phyloP scores from a whole-genome alignment of 164 flowering plant genomes.

The Amborella trichopoda region DNA sequence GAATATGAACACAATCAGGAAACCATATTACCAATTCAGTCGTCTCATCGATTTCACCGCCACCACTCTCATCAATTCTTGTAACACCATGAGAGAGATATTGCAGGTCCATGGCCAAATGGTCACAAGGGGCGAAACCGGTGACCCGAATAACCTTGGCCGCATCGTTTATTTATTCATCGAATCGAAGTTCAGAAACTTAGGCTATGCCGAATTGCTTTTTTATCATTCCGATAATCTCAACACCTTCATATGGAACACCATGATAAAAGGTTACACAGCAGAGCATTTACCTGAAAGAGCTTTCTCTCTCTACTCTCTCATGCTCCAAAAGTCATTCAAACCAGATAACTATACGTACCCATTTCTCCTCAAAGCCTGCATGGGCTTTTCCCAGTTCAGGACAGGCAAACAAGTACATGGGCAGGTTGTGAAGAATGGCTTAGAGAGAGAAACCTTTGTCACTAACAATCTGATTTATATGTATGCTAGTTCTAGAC shows the following conservation, averaged over 20 bases:
- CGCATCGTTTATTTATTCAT: conserved; percentile 17
- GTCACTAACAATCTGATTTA: conserved; percentile 20
- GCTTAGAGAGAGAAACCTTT: conserved; percentile 12
- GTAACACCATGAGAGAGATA: conserved; percentile 22
- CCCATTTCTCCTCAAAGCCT: conserved; percentile 25
- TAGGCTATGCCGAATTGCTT: conserved; percentile 13
- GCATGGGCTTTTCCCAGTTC: conserved; percentile 9
- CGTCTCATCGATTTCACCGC: too few relatives aligned
- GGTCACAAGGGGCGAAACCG: conserved; percentile 12
- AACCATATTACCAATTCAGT: too few relatives aligned
- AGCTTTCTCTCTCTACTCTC: conserved; percentile 11
- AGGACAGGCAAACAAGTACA: conserved; percentile 14
- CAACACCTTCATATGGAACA: conserved; percentile 17
- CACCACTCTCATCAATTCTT: conserved; percentile 35
- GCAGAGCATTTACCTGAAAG: conserved; percentile 9
- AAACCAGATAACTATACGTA: conserved; percentile 19
- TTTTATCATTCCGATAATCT: conserved; percentile 12
- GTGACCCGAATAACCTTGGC: conserved; percentile 11
- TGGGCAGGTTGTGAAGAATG: conserved; percentile 13
- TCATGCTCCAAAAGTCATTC: conserved; percentile 9
- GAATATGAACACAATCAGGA: too few relatives aligned
- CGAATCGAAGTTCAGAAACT: conserved; percentile 7
- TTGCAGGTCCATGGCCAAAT: conserved; percentile 17
- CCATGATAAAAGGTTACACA: conserved; percentile 17
- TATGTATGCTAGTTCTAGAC: conserved; percentile 20